Evolutionary conservation across 208 protist genomes (phyloP).

Genomic region (Novymonas esmeraldas): DNA sequence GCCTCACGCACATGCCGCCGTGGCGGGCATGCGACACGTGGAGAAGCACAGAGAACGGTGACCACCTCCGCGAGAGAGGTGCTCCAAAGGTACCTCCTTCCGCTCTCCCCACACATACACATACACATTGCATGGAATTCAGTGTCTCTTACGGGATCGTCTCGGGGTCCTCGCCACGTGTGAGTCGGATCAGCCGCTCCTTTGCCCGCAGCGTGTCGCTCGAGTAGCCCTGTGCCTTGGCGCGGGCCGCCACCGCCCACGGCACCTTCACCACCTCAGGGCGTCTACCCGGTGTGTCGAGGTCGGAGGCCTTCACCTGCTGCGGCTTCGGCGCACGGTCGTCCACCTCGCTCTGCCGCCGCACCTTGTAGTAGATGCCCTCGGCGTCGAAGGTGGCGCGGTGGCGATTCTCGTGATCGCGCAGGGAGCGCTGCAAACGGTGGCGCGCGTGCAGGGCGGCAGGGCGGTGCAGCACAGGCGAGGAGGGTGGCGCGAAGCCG

Average conservation of each 20-base stretch:
- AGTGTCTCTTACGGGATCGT: conserved; percentile 68
- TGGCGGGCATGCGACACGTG: no score
- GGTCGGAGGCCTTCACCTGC: conserved; percentile 66
- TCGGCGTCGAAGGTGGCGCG: conserved; percentile 88
- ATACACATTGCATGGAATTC: not conserved
- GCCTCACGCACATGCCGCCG: no score
- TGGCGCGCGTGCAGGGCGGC: conserved; percentile 50
- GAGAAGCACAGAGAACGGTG: no score
- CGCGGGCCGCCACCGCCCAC: conserved; percentile 77
- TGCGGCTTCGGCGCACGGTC: conserved; percentile 64
- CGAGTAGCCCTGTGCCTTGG: conserved; percentile 68
- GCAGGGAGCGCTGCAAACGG: conserved; percentile 68
- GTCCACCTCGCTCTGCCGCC: conserved; percentile 50
- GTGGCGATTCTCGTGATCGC: conserved; percentile 75
- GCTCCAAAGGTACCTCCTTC: no score
- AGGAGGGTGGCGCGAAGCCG: not conserved
- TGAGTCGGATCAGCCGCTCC: conserved; percentile 82
- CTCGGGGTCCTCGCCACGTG: conserved; percentile 83
- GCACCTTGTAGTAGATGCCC: conserved; percentile 86
- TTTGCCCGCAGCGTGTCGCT: conserved; percentile 80
- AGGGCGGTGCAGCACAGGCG: not conserved
- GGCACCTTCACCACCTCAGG: conserved; percentile 85
- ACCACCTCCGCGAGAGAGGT: no score
- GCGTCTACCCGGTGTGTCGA: conserved; percentile 20
- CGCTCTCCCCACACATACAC: no score